Evolutionary conservation across 108 stramenopile genomes (phyloP), one percentile per base, ranked within the genome.

Genomic region (Stephanodiscus minutulus): DNA sequence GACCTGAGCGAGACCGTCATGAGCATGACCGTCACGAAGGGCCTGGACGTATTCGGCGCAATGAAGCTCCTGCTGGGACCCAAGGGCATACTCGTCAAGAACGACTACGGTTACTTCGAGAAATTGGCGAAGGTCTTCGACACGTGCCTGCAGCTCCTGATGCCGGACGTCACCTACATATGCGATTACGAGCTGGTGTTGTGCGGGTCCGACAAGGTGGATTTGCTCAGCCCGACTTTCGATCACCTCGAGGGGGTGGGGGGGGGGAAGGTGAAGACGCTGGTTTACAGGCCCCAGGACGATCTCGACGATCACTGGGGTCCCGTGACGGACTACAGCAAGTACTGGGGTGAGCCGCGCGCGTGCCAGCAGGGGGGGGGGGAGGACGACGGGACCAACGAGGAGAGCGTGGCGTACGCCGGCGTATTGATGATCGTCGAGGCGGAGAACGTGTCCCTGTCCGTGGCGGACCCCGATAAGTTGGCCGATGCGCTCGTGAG

Each of bases 1-100:
- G 88, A 89, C 66, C 69, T 87, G 20, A 74, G 77, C 15, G 81
- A 83, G 46, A 83, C 82, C 46, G 87, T 87, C 29, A 80, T 82
- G 70, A 76, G 79, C 22, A 70, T 87, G 53, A 81, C 68, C 10
- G 87, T 87, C 5, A 83, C 84, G 11, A 69, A 83, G 36, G 73
- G 85, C 27, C 48, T 85, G n/a, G 82, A 81, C 50, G 82, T 87
- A 20, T 74, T 87, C 39, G 74, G 80, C 0, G 83, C 87, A 7
- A 75, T 87, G 59, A 71, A 68, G 37, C 56, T 85, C 35, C 56
- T 87, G 36, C 69, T 84, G 8, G 76, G 74, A 17, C 68, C 76
- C 21, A 82, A 64, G 29, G 87, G 87, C 12, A 79, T 87, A 44
- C 55, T 85, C 28, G 87, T 79, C 47, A 85, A 81, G 69, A 87